Evolutionary conservation across 805 yeast genomes (phyloP), one percentile per base, ranked within the genome.

Genomic region (Lachancea nothofagi): DNA sequence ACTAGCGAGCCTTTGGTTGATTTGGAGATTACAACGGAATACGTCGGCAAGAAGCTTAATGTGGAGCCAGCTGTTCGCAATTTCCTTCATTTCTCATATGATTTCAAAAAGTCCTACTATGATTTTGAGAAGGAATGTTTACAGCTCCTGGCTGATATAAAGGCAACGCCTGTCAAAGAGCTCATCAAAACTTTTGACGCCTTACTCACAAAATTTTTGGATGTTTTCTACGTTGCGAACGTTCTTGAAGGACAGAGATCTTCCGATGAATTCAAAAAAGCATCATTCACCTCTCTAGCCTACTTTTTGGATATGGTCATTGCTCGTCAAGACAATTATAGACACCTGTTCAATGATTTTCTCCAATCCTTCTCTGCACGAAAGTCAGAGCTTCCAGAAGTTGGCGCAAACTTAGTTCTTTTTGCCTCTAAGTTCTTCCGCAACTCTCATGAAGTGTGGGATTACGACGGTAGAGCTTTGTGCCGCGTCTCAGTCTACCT

Each of bases 1-100:
- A 51, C 64, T 15, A 45, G 62, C 17, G 67, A 70, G 14, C 55
- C 69, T 29, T 70, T 74, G n/a, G 67, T 63, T 27, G 64, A 70
- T 19, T 51, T 69, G 21, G 83, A 81, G 47, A 50, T 83, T 14
- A 67, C 73, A 13, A 66, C 83, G 0, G 78, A 74, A 37, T 85
- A 83, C 56, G 76, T 79, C 40, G 95, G 96, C 19, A 80, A 73
- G 48, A 57, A 65, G 12, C 82, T 66, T 62, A 83, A 83, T 50
- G 62, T 77, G 14, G 86, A 80, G 43, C 37, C 62, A 5, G 69
- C 71, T 43, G 77, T 80, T 74, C 26, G 36, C 14, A 25, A 31
- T 9, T 38, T 38, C 20, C 21, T 30, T 10, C 36, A 38, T 6
- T 29, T 29, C 17, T 36, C 40, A 9, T 29, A 24, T 12, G 34